Conservation (phyloP, 2,329 filamentous ascomycete species). For the Neofusicoccum sp. region DNA sequence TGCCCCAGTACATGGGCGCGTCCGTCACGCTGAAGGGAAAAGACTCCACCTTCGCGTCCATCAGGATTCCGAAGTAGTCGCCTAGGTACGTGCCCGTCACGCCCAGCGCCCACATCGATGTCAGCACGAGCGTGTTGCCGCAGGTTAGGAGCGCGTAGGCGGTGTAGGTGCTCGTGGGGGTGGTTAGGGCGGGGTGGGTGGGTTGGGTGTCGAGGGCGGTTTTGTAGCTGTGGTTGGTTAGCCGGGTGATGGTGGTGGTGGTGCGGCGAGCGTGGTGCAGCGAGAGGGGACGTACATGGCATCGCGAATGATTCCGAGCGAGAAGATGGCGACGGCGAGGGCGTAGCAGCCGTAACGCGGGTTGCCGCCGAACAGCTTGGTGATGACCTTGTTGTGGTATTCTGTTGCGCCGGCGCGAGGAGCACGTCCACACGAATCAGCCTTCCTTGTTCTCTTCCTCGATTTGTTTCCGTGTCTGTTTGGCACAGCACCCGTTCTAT, state of each 20-base stretch:
- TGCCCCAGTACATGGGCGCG: conserved; percentile 96
- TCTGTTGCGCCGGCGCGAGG: conserved; percentile 56
- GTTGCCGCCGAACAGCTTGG: conserved; percentile 78
- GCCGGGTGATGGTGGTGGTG: conserved; percentile 25
- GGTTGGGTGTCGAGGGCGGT: conserved; percentile 75
- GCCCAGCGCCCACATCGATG: conserved; percentile 87
- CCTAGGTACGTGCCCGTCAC: conserved; percentile 95
- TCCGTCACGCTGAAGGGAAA: conserved; percentile 93
- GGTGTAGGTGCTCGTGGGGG: conserved; percentile 57
- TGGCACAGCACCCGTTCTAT: neutral
- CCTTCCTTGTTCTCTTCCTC: conserved; percentile 9
- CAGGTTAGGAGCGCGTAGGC: conserved; percentile 69
- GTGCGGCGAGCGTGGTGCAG: conserved; percentile 2
- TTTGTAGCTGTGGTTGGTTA: conserved; percentile 68
- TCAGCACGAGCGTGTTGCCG: conserved; percentile 83
- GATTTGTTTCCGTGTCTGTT: neutral
- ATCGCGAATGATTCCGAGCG: conserved; percentile 84
- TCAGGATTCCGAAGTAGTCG: conserved; percentile 97
- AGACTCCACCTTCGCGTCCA: conserved; percentile 89
- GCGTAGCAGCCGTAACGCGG: conserved; percentile 81
- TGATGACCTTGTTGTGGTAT: conserved; percentile 87
- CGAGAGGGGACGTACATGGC: conserved; percentile 41
- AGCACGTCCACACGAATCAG: neutral
- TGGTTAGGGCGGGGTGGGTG: conserved; percentile 68
- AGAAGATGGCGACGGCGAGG: conserved; percentile 87